Evolutionary conservation across 306 rosid genomes (phyloP), one percentile per base, ranked within the genome.

Genomic region (Alnus rubra): DNA sequence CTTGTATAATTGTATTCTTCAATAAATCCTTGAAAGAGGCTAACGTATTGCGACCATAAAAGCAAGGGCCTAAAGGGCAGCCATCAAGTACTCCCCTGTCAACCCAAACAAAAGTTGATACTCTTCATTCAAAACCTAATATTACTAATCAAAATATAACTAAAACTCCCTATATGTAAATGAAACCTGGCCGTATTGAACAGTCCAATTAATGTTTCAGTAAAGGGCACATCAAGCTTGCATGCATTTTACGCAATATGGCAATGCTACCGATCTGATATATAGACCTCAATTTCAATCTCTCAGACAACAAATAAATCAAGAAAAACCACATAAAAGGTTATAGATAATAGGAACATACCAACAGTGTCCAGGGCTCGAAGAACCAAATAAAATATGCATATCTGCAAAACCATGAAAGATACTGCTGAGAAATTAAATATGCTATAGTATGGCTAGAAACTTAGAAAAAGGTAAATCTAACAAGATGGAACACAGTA

Each of bases 321-420:
- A 50, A 2, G 23, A 31, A 18, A 75, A 51, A 52, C 13, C 11
- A 45, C 12, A 62, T 14, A 4, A 14, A 71, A 68, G 49, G 69
- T 23, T 31, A 69, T 76, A 82, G 81, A 79, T 47, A 71, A 54
- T 9, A 81, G 76, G 48, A 82, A 84, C 97, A 10, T 78, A 95
- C 99, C 99, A 88, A 95, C 98, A 70, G 98, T 94, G 81, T 94
- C 98, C 19, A 94, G 93, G 63, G 98, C 98, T 74, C 98, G 96
- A 72, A 92, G 94, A 80, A 94, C 97, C 89, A 94, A 87, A 81
- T 94, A 94, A 76, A 94, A 94, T 69, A 95, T 88, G 82, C 98
- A 95, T 53, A 96, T 96, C 99, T 96, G 98, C 86, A 84, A 87
- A 83, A 76, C 7, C 64, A 72, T 2, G 71, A 70, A 82, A 75